Base-by-base conservation (phyloP, 768 basidiomycete species). In the Steccherinum ochraceum region DNA sequence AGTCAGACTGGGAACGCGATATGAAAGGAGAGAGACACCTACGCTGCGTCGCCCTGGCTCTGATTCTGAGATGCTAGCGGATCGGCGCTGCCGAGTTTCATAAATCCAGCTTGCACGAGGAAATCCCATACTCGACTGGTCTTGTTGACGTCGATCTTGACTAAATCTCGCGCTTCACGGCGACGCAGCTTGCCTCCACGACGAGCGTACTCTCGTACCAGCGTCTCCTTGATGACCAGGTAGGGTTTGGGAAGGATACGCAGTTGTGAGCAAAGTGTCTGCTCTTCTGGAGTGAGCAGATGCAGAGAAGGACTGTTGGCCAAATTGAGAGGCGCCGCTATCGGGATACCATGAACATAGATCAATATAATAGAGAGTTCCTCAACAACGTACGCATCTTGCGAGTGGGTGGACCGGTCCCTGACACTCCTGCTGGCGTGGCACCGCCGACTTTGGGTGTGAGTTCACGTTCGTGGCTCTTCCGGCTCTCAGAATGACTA, bases 161-260 rank as follows among this genome's bases (percentile, higher is more conserved):
- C 84, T 53, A 95, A 73, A 65, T 91, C 90, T 46, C 89, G 79
- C 11, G 93, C 92, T 66, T 96, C 93, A 48, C 93, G 76, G 24
- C 89, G 79, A 45, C 89, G 86, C 41, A 97, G 75, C 64, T 89
- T 88, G 11, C 94, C 94, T 19, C 89, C 87, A 49, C 93, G 76
- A 23, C 92, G 78, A 1, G 90, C 91, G 59, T 92, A 96, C 71
- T 98, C 95, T 25, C 93, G 81, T 24, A 99, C 84, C 40, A 96
- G 80, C 3, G 88, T 91, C 67, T 96, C 93, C 65, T 99, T 99
- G 70, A 98, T 89, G 53, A 89, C 82, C 47, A 99, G 82, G 65
- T 96, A 99, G 0, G 96, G 93, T 62, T 92, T 91, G 0, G 96
- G 95, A 18, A 96, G 76, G 52, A 99, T 93, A 4, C 93, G 86